Evolutionary conservation across 2,329 filamentous ascomycete genomes (phyloP).

Genomic region (Coniochaeta sp.): DNA sequence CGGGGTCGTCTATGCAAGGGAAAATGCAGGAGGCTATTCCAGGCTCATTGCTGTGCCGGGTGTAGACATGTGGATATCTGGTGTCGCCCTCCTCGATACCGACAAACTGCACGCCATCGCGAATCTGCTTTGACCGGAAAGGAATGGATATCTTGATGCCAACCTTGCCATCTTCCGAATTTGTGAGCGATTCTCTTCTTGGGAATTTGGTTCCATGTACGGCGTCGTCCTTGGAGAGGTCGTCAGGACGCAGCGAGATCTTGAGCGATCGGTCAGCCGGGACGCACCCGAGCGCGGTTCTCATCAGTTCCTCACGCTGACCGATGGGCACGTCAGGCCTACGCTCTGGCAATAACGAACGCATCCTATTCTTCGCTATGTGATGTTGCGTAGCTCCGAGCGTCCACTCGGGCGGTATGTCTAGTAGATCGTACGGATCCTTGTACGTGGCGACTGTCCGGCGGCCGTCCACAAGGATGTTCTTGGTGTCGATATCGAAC

Average conservation of each 20-base stretch:
- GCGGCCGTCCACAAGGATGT: constrained; percentile 44
- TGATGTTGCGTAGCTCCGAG: constrained; percentile 69
- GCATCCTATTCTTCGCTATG: constrained; percentile 61
- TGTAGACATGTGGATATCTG: constrained; percentile 88
- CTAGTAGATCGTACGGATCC: constrained; percentile 62
- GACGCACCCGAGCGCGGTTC: constrained; percentile 38
- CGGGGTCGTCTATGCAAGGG: constrained; percentile 83
- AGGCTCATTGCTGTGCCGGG: constrained; percentile 69
- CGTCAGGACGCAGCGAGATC: constrained; percentile 29
- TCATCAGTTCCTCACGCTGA: constrained; percentile 36
- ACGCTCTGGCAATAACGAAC: constrained; percentile 41
- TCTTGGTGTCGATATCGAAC: constrained; percentile 47
- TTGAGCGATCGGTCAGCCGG: constrained; percentile 46
- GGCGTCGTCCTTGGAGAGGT: constrained; percentile 20
- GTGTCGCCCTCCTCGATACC: constrained; percentile 72
- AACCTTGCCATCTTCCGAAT: constrained; percentile 11
- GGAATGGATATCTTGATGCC: constrained; percentile 53
- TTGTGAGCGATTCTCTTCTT: constrained; percentile 9
- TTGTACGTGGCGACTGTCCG: constrained; percentile 37
- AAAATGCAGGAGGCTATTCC: constrained; percentile 83
- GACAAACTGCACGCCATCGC: constrained; percentile 88
- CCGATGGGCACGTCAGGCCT: constrained; percentile 47
- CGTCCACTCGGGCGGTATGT: constrained; percentile 52
- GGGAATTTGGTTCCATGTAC: constrained; percentile 15
- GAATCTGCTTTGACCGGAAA: constrained; percentile 66